A percentile compares a stretch with the other conserved stretches of the same genome.
Evolutionary conservation across 2,329 filamentous ascomycete genomes (phyloP).

Genomic region (Aspergillus piperis): DNA sequence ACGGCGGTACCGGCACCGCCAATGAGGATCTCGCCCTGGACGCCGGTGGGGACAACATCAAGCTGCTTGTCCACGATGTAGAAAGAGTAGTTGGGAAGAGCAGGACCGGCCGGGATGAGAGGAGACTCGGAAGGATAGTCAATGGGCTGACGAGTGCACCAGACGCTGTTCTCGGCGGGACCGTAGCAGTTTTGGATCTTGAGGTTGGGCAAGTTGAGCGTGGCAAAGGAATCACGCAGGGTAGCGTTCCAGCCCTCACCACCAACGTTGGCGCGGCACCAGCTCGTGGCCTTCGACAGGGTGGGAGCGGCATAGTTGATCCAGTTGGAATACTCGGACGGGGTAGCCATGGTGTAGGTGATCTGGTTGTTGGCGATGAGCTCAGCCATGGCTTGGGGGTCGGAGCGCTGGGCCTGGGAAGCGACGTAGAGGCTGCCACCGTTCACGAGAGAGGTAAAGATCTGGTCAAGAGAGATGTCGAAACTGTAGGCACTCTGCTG

Average conservation of each 20-base stretch:
- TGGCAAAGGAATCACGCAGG: conserved; percentile 17
- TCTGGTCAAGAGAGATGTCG: conserved; percentile 7
- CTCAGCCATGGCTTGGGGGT: background rate
- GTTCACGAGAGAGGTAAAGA: conserved; percentile 4
- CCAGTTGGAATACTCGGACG: conserved; percentile 3
- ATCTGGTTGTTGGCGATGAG: background rate
- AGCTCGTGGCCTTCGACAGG: background rate
- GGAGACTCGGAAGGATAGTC: background rate
- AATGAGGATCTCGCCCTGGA: conserved; percentile 48
- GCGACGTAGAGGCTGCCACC: conserved; percentile 6
- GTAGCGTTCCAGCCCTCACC: conserved; percentile 20
- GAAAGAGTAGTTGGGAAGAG: conserved; percentile 40
- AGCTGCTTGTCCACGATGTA: conserved; percentile 47
- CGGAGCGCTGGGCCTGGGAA: background rate
- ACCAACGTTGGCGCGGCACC: conserved; percentile 22
- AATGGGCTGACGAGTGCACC: conserved; percentile 21
- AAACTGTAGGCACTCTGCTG: conserved; percentile 13
- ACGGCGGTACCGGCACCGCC: conserved; percentile 29
- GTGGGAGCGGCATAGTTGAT: background rate
- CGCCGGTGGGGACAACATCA: conserved; percentile 42
- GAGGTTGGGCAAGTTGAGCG: conserved; percentile 13
- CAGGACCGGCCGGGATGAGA: conserved; percentile 20
- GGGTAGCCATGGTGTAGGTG: conserved; percentile 3
- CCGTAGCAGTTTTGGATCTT: conserved; percentile 31
- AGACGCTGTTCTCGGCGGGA: conserved; percentile 29